Percentiles rank a stretch among this genome's conserved stretches.
Evolutionary conservation across 2,329 filamentous ascomycete species (phyloP).

Genomic region (Phaeosphaeriaceae sp.): DNA sequence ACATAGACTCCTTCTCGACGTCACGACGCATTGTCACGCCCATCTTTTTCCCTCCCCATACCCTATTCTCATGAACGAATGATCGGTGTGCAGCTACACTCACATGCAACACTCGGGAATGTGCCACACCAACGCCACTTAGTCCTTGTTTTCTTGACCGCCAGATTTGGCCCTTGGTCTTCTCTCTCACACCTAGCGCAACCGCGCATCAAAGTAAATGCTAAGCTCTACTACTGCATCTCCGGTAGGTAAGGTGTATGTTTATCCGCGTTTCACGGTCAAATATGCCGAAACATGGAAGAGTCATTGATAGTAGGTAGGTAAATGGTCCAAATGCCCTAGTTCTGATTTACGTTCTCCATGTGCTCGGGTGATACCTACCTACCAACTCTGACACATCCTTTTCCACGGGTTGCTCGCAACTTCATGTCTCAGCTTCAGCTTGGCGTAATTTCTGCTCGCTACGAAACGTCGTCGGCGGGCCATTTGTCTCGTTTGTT

Average conservation of each 20-base stretch:
- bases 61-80: constrained; percentile 22
- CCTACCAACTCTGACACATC: no score
- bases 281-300: no score
- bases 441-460: background rate
- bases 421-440: background rate
- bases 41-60: constrained; percentile 19
- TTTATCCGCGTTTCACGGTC: no score
- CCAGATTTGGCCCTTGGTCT: background rate
- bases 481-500: no score
- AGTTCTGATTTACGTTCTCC: background rate
- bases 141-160: background rate
- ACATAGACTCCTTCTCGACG: constrained; percentile 8
- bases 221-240: no score
- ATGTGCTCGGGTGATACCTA: background rate
- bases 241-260: no score
- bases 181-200: background rate
- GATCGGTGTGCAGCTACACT: constrained; percentile 20
- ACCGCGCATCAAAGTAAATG: no score
- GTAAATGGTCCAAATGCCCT: no score
- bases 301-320: no score
- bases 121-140: constrained; percentile 21
- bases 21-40: constrained; percentile 37
- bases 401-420: background rate
- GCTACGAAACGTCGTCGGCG: no score
- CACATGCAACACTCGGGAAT: constrained; percentile 17